These are phyloP conservation scores for Catharanthus roseus DNA, from an alignment of 257 asterid species.

Conservation along the genomic window DNA sequence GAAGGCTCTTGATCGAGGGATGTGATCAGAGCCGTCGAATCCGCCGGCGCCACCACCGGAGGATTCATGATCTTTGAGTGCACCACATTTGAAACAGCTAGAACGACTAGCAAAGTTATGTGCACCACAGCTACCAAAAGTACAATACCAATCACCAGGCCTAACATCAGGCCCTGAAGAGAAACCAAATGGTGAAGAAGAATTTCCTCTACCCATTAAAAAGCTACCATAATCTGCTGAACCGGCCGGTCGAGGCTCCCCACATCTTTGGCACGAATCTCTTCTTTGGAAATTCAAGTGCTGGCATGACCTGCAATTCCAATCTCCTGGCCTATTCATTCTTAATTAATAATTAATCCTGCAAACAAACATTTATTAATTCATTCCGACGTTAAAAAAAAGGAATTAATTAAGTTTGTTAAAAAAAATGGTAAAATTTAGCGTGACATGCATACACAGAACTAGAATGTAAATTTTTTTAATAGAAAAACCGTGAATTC, in stretches of 20 bases:
- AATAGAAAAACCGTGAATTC: too few species aligned
- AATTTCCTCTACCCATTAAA: constrained; percentile 38
- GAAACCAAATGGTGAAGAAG: constrained; percentile 29
- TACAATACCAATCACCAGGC: constrained; percentile 99
- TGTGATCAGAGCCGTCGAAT: constrained; percentile 50
- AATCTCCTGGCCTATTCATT: constrained; percentile 97
- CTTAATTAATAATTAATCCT: too few species aligned
- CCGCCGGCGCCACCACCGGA: constrained; percentile 38
- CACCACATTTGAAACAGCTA: constrained; percentile 96
- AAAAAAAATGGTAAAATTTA: too few species aligned
- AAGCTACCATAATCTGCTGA: constrained; percentile 42
- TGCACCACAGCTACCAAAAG: constrained; percentile 75
- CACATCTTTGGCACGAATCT: constrained; percentile 91
- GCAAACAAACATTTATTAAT: neutral
- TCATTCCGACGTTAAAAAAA: neutral
- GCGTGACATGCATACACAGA: too few species aligned
- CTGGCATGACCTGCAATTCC: constrained; percentile 98
- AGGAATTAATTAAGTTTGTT: too few species aligned
- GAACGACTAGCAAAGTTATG: constrained; percentile 99
- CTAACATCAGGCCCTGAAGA: constrained; percentile 88
- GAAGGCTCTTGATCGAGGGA: constrained; percentile 27
- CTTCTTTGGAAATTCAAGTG: constrained; percentile 91
- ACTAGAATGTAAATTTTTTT: too few species aligned
- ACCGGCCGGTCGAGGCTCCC: constrained; percentile 72
- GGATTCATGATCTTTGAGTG: constrained; percentile 59